phyloP scores from a whole-genome alignment of 1,284 basidiomycete species.

The Cryptococcus amylolentus region DNA sequence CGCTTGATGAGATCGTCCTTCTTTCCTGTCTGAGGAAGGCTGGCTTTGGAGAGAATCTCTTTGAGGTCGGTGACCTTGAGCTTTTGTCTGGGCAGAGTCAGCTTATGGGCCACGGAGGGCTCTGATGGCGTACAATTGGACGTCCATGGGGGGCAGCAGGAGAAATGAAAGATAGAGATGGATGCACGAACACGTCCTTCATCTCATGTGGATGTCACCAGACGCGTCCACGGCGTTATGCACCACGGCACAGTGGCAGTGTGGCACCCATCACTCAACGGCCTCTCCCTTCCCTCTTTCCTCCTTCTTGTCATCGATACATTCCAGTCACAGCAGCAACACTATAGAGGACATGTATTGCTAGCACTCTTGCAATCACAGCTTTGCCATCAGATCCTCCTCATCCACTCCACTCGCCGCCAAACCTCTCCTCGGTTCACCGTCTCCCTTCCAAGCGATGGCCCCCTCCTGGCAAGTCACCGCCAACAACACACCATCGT shows the following conservation, averaged over 20 bases:
- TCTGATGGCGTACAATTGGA: conserved; percentile 15
- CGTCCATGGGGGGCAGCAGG: conserved; percentile 13
- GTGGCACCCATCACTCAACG: not conserved
- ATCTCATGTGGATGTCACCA: not conserved
- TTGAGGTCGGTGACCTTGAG: conserved; percentile 52
- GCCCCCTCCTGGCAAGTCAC: not conserved
- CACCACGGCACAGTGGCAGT: no score
- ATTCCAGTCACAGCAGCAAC: no score
- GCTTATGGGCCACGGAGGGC: not conserved
- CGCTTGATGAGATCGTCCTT: conserved; percentile 51
- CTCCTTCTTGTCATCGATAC: no score
- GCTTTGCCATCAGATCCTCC: not conserved
- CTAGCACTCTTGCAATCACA: not conserved
- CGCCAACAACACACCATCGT: not conserved
- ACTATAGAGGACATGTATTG: no score
- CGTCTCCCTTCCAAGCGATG: not conserved
- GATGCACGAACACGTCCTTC: not conserved
- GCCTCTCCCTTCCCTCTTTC: not conserved
- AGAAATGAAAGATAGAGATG: not conserved
- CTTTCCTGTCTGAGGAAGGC: conserved; percentile 44
- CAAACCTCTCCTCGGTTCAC: not conserved
- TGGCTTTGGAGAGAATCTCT: conserved; percentile 43
- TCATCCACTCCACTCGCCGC: not conserved
- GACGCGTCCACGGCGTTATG: not conserved
- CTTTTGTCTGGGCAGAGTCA: conserved; percentile 36